phyloP scores from a whole-genome alignment of 2,329 filamentous ascomycete genomes.

The Chrysoporthe austroafricana region DNA sequence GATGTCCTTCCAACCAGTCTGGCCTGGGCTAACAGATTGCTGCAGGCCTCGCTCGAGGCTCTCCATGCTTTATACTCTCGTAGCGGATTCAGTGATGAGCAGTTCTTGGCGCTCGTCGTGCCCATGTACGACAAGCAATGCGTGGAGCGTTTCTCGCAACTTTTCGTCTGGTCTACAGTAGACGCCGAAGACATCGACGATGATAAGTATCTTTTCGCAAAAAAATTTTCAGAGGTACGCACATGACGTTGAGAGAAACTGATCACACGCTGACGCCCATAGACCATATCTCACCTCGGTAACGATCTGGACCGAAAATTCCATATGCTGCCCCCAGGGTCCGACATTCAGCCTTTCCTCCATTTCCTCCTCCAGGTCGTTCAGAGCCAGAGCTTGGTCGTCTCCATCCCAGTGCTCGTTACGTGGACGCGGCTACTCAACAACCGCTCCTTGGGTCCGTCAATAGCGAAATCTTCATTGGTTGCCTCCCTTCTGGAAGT shows the following conservation, averaged over 20 bases:
- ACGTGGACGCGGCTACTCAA: slow-evolving; percentile 84
- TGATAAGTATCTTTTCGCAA: slow-evolving; percentile 87
- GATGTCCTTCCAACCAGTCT: slow-evolving; percentile 30
- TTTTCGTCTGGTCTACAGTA: slow-evolving; percentile 81
- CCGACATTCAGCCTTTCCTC: slow-evolving; percentile 75
- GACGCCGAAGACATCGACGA: slow-evolving; percentile 85
- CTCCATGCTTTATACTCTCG: slow-evolving; percentile 82
- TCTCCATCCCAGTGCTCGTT: slow-evolving; percentile 91
- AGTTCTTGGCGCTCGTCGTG: slow-evolving; percentile 77
- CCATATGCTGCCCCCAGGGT: slow-evolving; percentile 62
- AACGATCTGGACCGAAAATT: slow-evolving; percentile 83
- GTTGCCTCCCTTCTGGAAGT: slow-evolving; percentile 80
- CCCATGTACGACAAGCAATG: slow-evolving; percentile 77
- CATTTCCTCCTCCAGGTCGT: slow-evolving; percentile 78
- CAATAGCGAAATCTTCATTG: slow-evolving; percentile 65
- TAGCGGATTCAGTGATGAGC: slow-evolving; percentile 73
- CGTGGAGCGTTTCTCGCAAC: slow-evolving; percentile 70
- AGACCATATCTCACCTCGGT: slow-evolving; percentile 85
- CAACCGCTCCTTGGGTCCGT: slow-evolving; percentile 67
- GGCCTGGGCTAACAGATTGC: slow-evolving; percentile 31
- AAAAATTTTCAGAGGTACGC: slow-evolving; percentile 88
- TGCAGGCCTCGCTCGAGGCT: slow-evolving; percentile 77
- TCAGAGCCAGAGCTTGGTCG: slow-evolving; percentile 83
- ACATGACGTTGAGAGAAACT: slow-evolving; percentile 4
- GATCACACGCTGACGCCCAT: slow-evolving; percentile 25